Evolutionary conservation across 225 moss, liverwort and hornwort species (phyloP).

Genomic region (Asterella californica): DNA sequence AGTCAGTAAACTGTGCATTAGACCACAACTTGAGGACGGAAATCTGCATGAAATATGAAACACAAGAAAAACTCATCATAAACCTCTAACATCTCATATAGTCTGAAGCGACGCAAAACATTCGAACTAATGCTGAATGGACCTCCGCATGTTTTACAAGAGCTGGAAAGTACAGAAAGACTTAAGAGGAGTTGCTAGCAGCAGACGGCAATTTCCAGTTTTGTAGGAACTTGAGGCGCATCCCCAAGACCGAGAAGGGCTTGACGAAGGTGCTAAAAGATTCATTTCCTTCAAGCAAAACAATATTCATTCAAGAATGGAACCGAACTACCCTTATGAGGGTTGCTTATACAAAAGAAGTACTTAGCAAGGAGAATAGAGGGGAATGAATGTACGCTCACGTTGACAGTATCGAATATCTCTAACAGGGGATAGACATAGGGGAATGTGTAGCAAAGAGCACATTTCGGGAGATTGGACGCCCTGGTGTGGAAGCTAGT

Average conservation of each 20-base stretch:
- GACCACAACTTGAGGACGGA: conserved; percentile 38
- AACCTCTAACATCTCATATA: not conserved
- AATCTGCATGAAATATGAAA: conserved; percentile 46
- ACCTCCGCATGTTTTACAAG: not conserved
- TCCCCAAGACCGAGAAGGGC: not conserved
- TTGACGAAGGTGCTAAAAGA: not conserved
- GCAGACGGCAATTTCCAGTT: not conserved
- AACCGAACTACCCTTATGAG: not conserved
- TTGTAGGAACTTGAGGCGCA: not conserved
- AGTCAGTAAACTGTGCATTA: conserved; percentile 49
- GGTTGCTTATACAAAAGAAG: not conserved
- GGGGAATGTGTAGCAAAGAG: too few species aligned
- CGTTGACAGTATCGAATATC: too few species aligned
- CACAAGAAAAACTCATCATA: not conserved
- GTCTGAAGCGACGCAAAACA: not conserved
- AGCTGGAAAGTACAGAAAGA: not conserved
- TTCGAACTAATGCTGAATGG: not conserved
- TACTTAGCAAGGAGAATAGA: not conserved
- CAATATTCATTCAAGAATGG: not conserved
- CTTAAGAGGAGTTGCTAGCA: not conserved
- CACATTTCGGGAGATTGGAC: too few species aligned
- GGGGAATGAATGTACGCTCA: too few species aligned
- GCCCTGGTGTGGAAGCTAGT: too few species aligned
- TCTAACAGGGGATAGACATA: too few species aligned
- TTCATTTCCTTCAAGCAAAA: not conserved